Conservation (phyloP, 2,329 filamentous ascomycete genomes). For the Didymella glomerata region DNA sequence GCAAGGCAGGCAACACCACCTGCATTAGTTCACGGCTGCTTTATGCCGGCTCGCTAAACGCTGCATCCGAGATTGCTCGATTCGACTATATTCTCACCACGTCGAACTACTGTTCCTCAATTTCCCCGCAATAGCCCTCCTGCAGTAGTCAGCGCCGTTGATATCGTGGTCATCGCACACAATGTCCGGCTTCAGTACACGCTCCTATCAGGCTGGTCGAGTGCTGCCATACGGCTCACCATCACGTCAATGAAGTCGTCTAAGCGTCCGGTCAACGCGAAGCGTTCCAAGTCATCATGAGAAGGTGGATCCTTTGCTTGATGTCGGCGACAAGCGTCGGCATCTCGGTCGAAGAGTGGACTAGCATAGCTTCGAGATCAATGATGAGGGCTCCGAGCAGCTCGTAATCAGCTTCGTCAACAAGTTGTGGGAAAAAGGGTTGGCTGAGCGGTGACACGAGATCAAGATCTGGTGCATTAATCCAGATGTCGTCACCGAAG, state of each 20-base stretch:
- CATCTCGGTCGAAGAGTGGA: background rate
- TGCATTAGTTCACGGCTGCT: background rate
- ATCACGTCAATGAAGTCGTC: background rate
- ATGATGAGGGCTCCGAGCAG: background rate
- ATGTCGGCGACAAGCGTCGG: background rate
- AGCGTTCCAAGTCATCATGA: background rate
- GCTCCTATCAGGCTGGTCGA: background rate
- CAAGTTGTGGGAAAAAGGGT: background rate
- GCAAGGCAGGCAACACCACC: background rate
- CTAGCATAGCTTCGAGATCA: background rate
- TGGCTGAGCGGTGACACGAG: background rate
- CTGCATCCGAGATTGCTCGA: background rate
- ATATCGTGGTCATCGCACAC: background rate
- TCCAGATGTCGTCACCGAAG: conserved; percentile 9
- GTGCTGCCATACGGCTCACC: background rate
- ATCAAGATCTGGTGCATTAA: background rate
- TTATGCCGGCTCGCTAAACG: background rate
- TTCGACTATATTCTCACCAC: conserved; percentile 2
- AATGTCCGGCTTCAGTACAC: background rate
- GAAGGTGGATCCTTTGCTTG: background rate
- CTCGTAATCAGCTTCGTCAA: background rate
- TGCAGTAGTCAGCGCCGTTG: background rate
- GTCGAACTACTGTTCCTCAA: background rate
- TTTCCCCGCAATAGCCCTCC: background rate
- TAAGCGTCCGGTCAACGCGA: conserved; percentile 1